Evolutionary conservation across 306 rosid species (phyloP).

Genomic region (Luffa acutangula): DNA sequence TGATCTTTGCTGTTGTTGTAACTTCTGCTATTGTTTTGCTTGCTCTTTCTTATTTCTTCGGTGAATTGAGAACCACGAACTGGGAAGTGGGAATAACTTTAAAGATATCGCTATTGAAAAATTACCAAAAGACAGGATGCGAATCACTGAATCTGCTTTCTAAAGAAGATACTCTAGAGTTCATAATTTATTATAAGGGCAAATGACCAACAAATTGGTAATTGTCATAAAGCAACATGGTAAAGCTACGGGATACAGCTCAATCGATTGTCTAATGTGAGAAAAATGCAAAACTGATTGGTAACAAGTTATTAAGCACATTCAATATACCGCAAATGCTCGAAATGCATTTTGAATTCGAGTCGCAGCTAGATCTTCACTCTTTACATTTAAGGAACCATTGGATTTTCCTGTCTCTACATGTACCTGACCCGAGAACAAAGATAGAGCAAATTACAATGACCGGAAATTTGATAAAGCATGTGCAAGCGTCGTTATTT

Average conservation of each 20-base stretch:
- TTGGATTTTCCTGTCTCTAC: slow-evolving; percentile 14
- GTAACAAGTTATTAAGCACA: not conserved
- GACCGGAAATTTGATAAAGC: not conserved
- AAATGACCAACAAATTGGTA: not conserved
- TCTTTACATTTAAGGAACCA: slow-evolving; percentile 14
- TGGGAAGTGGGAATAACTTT: not conserved
- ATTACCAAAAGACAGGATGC: not conserved
- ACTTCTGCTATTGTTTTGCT: not conserved
- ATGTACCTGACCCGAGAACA: slow-evolving; percentile 22
- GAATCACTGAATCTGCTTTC: not conserved
- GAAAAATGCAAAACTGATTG: not conserved
- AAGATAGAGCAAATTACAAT: not conserved
- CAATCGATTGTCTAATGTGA: not conserved
- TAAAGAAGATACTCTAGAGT: not conserved
- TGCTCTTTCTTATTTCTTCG: not conserved
- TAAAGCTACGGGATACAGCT: not conserved
- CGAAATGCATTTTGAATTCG: slow-evolving; percentile 68
- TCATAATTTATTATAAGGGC: not conserved
- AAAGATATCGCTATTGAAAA: not conserved
- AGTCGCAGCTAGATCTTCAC: slow-evolving; percentile 46
- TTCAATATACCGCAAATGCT: slow-evolving; percentile 23
- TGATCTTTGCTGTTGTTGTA: not conserved
- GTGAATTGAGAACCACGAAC: not conserved
- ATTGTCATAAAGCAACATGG: not conserved
- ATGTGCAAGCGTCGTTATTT: not conserved